Evolutionary conservation across 2,329 filamentous ascomycete genomes (phyloP).

Genomic region (Colletotrichum aenigma): DNA sequence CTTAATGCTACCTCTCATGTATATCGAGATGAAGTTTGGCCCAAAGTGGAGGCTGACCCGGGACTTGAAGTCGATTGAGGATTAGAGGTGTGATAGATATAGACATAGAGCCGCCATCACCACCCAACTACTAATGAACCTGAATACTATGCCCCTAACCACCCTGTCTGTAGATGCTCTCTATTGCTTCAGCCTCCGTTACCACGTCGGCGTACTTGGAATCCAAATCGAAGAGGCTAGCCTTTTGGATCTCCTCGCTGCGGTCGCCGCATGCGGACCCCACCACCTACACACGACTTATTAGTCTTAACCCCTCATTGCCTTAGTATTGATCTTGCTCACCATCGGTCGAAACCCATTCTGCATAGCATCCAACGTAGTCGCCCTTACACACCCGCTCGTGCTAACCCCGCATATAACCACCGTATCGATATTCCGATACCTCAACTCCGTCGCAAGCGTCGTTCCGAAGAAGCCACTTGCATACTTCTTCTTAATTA

Average conservation of each 20-base stretch:
- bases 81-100: background rate
- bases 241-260: background rate
- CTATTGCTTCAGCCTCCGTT: background rate
- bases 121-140: background rate
- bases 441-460: background rate
- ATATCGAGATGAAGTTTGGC: conserved; percentile 23
- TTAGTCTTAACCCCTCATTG: background rate
- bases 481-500: background rate
- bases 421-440: background rate
- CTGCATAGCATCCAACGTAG: background rate
- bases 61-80: background rate
- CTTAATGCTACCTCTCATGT: conserved; percentile 23
- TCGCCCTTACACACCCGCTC: background rate
- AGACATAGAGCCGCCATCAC: background rate
- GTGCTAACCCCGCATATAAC: background rate
- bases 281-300: background rate
- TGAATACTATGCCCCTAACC: background rate
- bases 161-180: background rate
- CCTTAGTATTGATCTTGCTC: background rate
- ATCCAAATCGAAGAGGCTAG: background rate
- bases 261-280: background rate
- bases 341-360: background rate
- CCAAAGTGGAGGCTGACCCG: conserved; percentile 22
- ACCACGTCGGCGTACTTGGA: background rate
- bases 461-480: background rate